phyloP scores from a whole-genome alignment of 108 stramenopile species.

The Pseudonitzschia pungens region DNA sequence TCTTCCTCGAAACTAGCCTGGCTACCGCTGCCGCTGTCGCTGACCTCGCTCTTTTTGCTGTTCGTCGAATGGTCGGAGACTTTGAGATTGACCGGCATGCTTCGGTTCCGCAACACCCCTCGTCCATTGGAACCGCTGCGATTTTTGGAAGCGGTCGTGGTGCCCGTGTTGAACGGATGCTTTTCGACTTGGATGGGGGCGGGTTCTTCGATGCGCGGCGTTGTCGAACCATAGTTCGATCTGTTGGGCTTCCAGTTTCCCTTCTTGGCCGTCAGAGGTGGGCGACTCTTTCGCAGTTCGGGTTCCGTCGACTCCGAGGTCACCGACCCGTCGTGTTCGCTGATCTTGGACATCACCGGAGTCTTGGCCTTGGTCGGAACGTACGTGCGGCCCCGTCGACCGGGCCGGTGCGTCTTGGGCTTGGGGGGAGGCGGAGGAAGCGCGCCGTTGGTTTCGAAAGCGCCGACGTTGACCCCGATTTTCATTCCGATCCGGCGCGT shows the following conservation, averaged over 20 bases:
- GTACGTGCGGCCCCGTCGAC: not conserved
- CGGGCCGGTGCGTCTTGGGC: not conserved
- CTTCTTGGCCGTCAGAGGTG: not conserved
- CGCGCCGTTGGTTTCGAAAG: not conserved
- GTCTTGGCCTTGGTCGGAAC: not conserved
- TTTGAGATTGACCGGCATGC: not conserved
- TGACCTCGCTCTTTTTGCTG: not conserved
- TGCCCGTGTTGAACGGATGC: not conserved
- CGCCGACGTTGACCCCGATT: slow-evolving; percentile 26
- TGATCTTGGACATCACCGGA: not conserved
- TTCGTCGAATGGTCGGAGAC: too few species aligned
- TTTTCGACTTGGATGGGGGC: not conserved
- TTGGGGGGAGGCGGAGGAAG: slow-evolving; percentile 20
- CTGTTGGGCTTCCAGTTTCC: not conserved
- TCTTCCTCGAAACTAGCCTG: not conserved
- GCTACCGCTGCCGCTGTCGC: not conserved
- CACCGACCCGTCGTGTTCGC: not conserved
- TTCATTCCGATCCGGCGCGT: slow-evolving; percentile 16
- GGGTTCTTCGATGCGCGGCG: not conserved
- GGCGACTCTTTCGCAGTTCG: not conserved
- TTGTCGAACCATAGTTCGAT: not conserved
- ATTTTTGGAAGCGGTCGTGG: not conserved
- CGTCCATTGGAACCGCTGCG: not conserved
- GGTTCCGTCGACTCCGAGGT: not conserved
- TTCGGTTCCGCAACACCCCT: not conserved